phyloP scores from a whole-genome alignment of 1,139 yeast genomes.

The Geotrichum carabidarum region DNA sequence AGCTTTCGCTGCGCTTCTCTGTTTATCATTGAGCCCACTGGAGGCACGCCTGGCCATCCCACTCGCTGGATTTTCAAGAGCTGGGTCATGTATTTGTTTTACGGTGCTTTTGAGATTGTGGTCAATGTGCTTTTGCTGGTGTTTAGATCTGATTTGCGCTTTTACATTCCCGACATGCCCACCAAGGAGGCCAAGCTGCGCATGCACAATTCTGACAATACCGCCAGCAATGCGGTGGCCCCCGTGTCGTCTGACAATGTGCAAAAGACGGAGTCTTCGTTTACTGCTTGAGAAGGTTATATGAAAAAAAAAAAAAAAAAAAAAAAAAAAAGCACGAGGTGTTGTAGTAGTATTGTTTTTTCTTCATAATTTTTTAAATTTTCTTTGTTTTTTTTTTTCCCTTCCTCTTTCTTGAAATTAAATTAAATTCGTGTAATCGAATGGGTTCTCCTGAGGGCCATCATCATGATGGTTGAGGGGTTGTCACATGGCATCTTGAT shows the following conservation, averaged over 20 bases:
- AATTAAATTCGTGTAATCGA: too few relatives aligned
- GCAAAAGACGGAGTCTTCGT: conserved; percentile 9
- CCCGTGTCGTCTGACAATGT: conserved; percentile 4
- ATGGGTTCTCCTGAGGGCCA: too few relatives aligned
- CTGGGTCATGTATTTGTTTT: conserved; percentile 60
- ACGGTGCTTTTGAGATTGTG: conserved; percentile 60
- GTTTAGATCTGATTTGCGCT: conserved; percentile 66
- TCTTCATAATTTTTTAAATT: too few relatives aligned
- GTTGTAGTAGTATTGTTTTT: too few relatives aligned
- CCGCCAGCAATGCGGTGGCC: conserved; percentile 1
- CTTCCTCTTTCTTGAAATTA: too few relatives aligned
- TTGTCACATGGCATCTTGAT: too few relatives aligned
- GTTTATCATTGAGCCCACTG: conserved; percentile 40
- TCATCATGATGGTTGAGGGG: too few relatives aligned
- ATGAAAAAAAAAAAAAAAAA: not conserved
- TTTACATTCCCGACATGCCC: conserved; percentile 64
- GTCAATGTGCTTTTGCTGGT: conserved; percentile 53
- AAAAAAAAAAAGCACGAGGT: not conserved
- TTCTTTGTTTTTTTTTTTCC: too few relatives aligned
- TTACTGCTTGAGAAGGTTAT: conserved; percentile 4
- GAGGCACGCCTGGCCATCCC: conserved; percentile 29
- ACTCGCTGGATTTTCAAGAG: conserved; percentile 46
- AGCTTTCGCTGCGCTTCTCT: conserved; percentile 54
- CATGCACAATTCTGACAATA: not conserved
- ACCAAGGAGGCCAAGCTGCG: not conserved